Conservation (phyloP, 352 stramenopile species). For the Pythium diclinum region DNA sequence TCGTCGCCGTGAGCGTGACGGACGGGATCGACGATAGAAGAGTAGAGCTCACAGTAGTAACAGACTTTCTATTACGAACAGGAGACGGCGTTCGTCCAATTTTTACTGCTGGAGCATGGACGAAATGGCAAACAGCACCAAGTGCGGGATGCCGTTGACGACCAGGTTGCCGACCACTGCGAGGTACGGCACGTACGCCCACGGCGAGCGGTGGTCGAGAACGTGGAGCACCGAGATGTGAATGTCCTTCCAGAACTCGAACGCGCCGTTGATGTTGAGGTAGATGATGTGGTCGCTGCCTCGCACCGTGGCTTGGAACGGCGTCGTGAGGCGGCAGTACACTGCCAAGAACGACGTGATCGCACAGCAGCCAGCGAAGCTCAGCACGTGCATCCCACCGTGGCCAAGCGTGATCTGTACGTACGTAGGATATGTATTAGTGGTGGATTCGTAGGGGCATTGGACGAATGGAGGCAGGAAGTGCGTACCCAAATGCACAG, state of each 20-base stretch:
- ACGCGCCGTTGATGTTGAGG: slow-evolving; percentile 79
- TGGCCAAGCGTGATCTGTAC: slow-evolving; percentile 57
- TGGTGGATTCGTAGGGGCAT: neutral
- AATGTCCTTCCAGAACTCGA: slow-evolving; percentile 84
- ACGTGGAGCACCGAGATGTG: slow-evolving; percentile 66
- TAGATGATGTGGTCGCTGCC: slow-evolving; percentile 71
- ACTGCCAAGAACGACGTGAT: slow-evolving; percentile 61
- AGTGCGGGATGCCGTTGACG: slow-evolving; percentile 67
- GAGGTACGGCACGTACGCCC: slow-evolving; percentile 73
- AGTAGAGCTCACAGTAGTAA: neutral
- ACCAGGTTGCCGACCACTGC: slow-evolving; percentile 60
- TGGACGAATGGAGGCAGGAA: slow-evolving; percentile 7
- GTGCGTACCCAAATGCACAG: slow-evolving; percentile 75
- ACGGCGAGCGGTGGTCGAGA: slow-evolving; percentile 64
- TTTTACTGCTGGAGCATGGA: slow-evolving; percentile 39
- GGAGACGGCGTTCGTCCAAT: neutral
- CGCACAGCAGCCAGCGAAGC: slow-evolving; percentile 52
- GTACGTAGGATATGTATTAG: slow-evolving; percentile 1
- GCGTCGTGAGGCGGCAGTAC: slow-evolving; percentile 56
- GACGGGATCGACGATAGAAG: neutral
- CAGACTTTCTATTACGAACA: neutral
- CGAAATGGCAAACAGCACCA: slow-evolving; percentile 57
- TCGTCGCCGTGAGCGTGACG: neutral
- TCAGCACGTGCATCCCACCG: slow-evolving; percentile 70
- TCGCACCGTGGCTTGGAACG: slow-evolving; percentile 62